phyloP scores from a whole-genome alignment of 176 grass and related monocot species.

The Carex scoparia region DNA sequence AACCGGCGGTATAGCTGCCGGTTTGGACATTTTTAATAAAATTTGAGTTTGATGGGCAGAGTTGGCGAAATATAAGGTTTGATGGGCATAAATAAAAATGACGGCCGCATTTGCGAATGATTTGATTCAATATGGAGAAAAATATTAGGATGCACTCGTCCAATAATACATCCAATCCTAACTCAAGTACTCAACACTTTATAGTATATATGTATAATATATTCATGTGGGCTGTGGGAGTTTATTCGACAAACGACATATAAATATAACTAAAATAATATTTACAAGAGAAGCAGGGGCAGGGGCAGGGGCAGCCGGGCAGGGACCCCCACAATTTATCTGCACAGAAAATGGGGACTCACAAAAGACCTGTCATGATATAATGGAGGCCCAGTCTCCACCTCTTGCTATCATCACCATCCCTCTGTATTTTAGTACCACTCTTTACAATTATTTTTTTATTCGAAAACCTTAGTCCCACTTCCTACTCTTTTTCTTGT shows the following conservation, averaged over 20 bases:
- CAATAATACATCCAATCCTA: no score
- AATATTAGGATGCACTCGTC: no score
- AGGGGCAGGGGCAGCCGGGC: not conserved
- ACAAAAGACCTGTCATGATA: slow-evolving; percentile 14
- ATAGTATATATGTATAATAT: no score
- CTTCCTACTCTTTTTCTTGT: not conserved
- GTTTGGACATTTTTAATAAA: no score
- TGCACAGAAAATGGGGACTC: not conserved
- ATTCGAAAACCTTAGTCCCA: not conserved
- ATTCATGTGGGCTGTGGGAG: not conserved
- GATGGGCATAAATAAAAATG: no score
- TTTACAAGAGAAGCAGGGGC: not conserved
- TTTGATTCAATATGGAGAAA: no score
- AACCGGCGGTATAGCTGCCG: no score
- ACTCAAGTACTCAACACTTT: no score
- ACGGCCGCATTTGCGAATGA: no score
- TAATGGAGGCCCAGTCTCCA: not conserved
- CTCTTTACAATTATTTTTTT: not conserved
- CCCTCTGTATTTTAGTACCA: slow-evolving; percentile 2
- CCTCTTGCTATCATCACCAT: slow-evolving; percentile 19
- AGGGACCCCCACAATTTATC: not conserved
- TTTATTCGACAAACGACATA: not conserved
- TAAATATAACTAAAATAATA: slow-evolving; percentile 4
- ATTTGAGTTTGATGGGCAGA: no score
- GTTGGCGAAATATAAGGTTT: no score